These are phyloP conservation scores for Pleurotus cornucopiae DNA, from an alignment of 768 basidiomycete species.

Conservation along the genomic window DNA sequence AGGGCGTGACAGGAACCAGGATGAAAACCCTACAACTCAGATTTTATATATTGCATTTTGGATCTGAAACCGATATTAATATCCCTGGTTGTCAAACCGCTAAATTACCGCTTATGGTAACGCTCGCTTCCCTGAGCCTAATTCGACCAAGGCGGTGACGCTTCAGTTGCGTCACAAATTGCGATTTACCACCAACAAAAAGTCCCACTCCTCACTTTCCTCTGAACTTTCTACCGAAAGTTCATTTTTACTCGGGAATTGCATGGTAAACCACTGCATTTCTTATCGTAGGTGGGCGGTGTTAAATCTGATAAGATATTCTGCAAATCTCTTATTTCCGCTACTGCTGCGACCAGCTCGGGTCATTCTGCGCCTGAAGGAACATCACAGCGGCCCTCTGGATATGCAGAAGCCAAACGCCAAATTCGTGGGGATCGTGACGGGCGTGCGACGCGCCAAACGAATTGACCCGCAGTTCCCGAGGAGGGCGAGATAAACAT, in stretches of 20 bases:
- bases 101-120: background rate
- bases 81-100: conserved; percentile 1
- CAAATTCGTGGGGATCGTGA: background rate
- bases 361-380: background rate
- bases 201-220: background rate
- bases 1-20: conserved; percentile 3
- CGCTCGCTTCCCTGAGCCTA: background rate
- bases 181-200: too few species aligned
- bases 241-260: background rate
- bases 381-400: background rate
- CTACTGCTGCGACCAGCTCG: conserved; percentile 4
- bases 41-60: conserved; percentile 2
- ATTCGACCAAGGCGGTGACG: background rate
- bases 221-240: background rate
- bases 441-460: too few species aligned
- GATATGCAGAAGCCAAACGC: background rate
- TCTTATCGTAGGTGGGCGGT: background rate
- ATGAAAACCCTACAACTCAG: background rate
- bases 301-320: background rate
- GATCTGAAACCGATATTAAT: conserved; percentile 8
- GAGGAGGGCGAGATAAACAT: background rate
- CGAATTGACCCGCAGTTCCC: background rate
- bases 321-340: conserved; percentile 6
- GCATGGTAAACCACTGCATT: too few species aligned
- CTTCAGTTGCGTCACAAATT: background rate